Conservation (phyloP, 768 basidiomycete genomes). For the Rhizopogon roseolus region DNA sequence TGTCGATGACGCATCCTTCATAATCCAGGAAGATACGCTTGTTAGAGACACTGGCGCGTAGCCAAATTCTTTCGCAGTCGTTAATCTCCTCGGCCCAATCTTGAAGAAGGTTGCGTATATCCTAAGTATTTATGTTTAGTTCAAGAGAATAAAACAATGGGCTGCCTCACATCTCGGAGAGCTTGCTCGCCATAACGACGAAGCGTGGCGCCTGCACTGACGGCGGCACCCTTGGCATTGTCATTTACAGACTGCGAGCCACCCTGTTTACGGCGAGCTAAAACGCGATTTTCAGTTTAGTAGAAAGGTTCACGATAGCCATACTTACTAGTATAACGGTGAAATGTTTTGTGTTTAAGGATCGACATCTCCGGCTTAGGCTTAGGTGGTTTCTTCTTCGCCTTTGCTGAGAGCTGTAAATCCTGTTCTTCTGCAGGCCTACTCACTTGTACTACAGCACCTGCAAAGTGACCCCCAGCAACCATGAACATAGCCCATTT, state of each 20-base stretch:
- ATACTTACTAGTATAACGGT: constrained; percentile 93
- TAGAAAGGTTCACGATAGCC: neutral
- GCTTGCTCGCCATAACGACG: constrained; percentile 95
- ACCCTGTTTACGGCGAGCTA: constrained; percentile 96
- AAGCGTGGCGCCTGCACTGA: constrained; percentile 90
- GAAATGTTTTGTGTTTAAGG: constrained; percentile 90
- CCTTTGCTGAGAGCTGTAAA: constrained; percentile 29
- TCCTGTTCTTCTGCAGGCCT: constrained; percentile 40
- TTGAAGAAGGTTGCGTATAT: constrained; percentile 76
- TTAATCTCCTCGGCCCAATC: constrained; percentile 89
- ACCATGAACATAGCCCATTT: constrained; percentile 96
- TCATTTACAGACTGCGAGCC: constrained; percentile 92
- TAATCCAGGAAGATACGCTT: constrained; percentile 88
- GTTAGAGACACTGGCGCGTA: constrained; percentile 86
- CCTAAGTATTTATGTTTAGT: constrained; percentile 37
- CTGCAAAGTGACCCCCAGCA: constrained; percentile 97
- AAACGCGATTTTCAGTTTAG: constrained; percentile 6
- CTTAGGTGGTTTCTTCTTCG: constrained; percentile 54
- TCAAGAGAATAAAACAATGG: neutral
- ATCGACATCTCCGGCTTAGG: constrained; percentile 79
- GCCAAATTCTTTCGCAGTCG: constrained; percentile 86
- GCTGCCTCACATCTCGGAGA: constrained; percentile 69
- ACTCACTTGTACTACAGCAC: constrained; percentile 76
- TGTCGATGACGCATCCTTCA: constrained; percentile 70
- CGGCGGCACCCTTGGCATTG: constrained; percentile 87